Base-by-base conservation (phyloP, 192 early-diverging fungal genomes). In the Backusella tarrabulga region DNA sequence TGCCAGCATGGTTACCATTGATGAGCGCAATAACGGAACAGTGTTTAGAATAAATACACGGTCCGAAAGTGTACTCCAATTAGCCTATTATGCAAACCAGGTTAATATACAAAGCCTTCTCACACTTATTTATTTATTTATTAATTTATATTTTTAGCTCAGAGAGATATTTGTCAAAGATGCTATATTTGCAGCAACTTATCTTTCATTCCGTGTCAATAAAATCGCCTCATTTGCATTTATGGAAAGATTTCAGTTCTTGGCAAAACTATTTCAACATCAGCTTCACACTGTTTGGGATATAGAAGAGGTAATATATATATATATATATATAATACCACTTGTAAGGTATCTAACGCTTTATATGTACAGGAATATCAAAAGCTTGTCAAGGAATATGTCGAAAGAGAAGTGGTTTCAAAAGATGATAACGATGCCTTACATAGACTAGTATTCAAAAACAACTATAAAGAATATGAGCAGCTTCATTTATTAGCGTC, bases 31-130 rank as follows among this genome's bases (percentile, higher is more conserved):
- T 35, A n/a, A 74, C 6, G 63, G 42, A 9, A 26, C 67, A 8
- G 35, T 60, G 29, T 75, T 75, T n/a, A 36, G 60, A 41, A 67
- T 75, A n/a, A 68, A 38, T 29, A 75, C 34, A 21, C 36, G 74
- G 3, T 63, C 63, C 4, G 74, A 75, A 21, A 67, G 63, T 68
- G 34, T 75, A 21, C 52, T 75, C 5, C 74, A 75, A 66, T 6
- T 75, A 44, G 74, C 74, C 32, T 75, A 75, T 75, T 44, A 75
- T 34, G 36, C 74, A 17, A 75, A 75, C 23, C 74, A 75, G 38
- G 74, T 75, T 67, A 35, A 44, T 11, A 66, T 44, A 67, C 1
- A 36, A 35, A 6, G 4, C 8, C 40, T 34, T 46, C 41, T 71
- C 41, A 29, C 11, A 1, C 26, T 71, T 44, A 26, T 44, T 71